Evolutionary conservation across 306 rosid species (phyloP), one percentile per base, ranked within the genome.

Genomic region (Cicer chorassanicum): DNA sequence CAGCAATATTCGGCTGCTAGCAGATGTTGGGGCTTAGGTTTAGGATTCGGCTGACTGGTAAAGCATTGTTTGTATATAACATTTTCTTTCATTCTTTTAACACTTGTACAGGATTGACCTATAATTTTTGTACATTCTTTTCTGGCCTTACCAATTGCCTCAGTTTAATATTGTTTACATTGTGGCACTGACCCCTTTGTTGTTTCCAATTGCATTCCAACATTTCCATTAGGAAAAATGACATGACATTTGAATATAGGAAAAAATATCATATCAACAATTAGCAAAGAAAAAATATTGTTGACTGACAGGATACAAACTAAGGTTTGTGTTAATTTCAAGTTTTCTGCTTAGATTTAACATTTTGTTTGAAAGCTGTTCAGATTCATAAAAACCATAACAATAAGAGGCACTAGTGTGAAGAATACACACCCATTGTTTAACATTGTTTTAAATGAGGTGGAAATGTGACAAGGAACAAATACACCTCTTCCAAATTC

Each of bases 41-140:
- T 45, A 34, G 53, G 46, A 64, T 64, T 36, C 15, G 5, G 61
- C 39, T 45, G 59, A 69, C 54, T 1, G 6, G 36, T 13, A 21
- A 34, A 49, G 43, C 29, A 71, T 62, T 42, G 44, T 63, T 21
- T 55, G 4, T 29, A 6, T 69, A 66, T 40, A 76, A 73, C 24
- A 68, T 63, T 74, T 70, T 18, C 24, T 67, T 16, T 63, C 15
- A 2, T 64, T 40, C 39, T 41, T 75, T 65, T 70, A 38, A 14
- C 0, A 46, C 6, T 15, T 69, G 75, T 64, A 55, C 8, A 18
- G 38, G 16, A 82, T 43, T 69, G 59, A 64, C 61, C 41, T 36
- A 6, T 67, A 55, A 9, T 71, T 83, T 50, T 43, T 62, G 9
- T 15, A 18, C 4, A 50, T 10, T 24, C 13, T n/a, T 29, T 10